Evolutionary conservation across 495 filamentous ascomycete species (phyloP).

Genomic region (Aspergillus bridgeri): DNA sequence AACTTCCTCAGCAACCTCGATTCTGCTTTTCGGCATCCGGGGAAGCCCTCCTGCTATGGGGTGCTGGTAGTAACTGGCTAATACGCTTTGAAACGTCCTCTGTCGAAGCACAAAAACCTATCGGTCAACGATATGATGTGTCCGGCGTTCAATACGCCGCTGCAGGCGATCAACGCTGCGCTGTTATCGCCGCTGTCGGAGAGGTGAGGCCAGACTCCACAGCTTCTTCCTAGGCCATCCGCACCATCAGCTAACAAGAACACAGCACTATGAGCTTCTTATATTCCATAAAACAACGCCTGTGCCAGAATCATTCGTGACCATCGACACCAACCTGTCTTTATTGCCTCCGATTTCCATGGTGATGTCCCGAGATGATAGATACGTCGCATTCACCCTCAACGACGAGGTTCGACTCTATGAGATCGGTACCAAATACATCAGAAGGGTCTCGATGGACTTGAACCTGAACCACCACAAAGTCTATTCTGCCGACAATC

Average conservation of each 20-base stretch:
- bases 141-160: slow-evolving; percentile 22
- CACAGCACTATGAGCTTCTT: slow-evolving; percentile 25
- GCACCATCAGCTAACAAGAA: neutral
- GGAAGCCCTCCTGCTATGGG: slow-evolving; percentile 23
- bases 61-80: slow-evolving; percentile 19
- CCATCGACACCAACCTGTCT: slow-evolving; percentile 16
- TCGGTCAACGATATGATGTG: slow-evolving; percentile 21
- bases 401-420: slow-evolving; percentile 23
- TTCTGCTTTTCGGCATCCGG: slow-evolving; percentile 24
- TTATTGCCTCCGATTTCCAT: slow-evolving; percentile 17
- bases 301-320: slow-evolving; percentile 16
- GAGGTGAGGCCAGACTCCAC: slow-evolving; percentile 13
- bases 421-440: slow-evolving; percentile 14
- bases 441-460: slow-evolving; percentile 14
- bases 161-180: slow-evolving; percentile 22
- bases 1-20: slow-evolving; percentile 16
- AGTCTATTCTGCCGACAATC: neutral
- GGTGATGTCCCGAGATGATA: slow-evolving; percentile 27
- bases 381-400: slow-evolving; percentile 24
- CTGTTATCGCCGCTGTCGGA: slow-evolving; percentile 20
- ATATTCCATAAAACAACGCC: slow-evolving; percentile 14
- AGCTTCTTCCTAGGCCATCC: neutral
- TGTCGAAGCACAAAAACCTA: slow-evolving; percentile 12
- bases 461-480: neutral
- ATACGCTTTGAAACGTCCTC: slow-evolving; percentile 18